phyloP scores from a whole-genome alignment of 352 stramenopile species.

The Phytophthora cryptogea region DNA sequence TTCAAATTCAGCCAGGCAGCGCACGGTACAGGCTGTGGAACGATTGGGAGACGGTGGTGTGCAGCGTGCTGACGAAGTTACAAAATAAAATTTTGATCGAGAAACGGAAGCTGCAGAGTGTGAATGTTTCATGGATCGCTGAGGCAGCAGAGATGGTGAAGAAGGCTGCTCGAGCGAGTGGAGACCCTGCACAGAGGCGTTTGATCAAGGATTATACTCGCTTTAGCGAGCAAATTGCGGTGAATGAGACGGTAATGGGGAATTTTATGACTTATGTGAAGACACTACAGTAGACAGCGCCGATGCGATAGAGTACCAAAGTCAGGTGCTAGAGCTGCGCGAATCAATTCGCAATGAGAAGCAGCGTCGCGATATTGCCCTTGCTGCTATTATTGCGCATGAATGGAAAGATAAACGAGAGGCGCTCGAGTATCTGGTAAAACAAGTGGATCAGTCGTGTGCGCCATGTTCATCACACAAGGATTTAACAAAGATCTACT shows the following conservation, averaged over 20 bases:
- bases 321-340: slow-evolving; percentile 1
- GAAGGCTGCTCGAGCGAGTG: too few relatives aligned
- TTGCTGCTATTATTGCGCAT: slow-evolving; percentile 8
- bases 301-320: not conserved
- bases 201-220: too few relatives aligned
- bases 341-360: slow-evolving; percentile 8
- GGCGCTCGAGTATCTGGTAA: not conserved
- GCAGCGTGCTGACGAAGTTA: too few relatives aligned
- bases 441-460: not conserved
- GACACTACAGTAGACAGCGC: not conserved
- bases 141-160: too few relatives aligned
- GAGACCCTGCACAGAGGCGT: too few relatives aligned
- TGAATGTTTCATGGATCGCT: too few relatives aligned
- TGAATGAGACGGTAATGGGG: slow-evolving; percentile 16
- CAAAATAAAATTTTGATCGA: too few relatives aligned
- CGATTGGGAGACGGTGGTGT: too few relatives aligned
- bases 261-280: slow-evolving; percentile 15
- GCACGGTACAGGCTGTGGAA: too few relatives aligned
- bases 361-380: slow-evolving; percentile 5
- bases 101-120: too few relatives aligned
- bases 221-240: slow-evolving; percentile 7
- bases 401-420: slow-evolving; percentile 5
- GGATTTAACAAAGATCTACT: slow-evolving; percentile 1
- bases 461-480: not conserved
- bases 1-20: too few relatives aligned